Base-by-base conservation (phyloP, 768 basidiomycete genomes). In the Pulveroboletus sp. region DNA sequence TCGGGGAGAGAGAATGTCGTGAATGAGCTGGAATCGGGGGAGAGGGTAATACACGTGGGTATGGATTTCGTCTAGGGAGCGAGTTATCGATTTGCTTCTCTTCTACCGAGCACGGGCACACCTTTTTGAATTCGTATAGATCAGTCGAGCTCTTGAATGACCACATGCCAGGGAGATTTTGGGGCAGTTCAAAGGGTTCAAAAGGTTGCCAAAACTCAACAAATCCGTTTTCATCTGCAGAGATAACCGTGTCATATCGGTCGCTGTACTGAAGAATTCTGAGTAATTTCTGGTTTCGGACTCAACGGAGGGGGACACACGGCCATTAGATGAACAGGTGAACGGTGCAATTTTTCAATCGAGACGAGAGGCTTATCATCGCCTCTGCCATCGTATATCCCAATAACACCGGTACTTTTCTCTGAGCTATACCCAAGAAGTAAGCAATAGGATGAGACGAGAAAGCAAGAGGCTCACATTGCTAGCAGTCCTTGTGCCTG, bases 51-150 rank as follows among this genome's bases (percentile, higher is more conserved):
- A 54, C 92, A 93, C 3, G 93, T 91, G 6, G 95, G 94, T 10
- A 82, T 85, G 9, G 91, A 88, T 75, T 92, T 94, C 32, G 89
- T 81, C 95, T 98, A 59, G 1, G 26, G 2, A 43, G 10, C 51
- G 21, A 26, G 15, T 43, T 32, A 14, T 7, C 44, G 49, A 18
- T 53, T 56, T 8, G 27, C 5, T 43, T 48, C 24, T 35, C 33
- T 33, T 11, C 18, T 15, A 38, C 31, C 24, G 24, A 39, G 36
- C 3, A 18, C 14, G 3, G 21, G 58, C 69, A 11, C 46, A 89
- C 94, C 79, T 98, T 99, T 74, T 96, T 97, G 74, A 97, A 99
- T 58, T 98, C 93, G 69, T 96, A 98, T 37, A 98, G 67, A 62
- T 97, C 93, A 0, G 96, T 98, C 37, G 85, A 80, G 45, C 82